A percentile compares a stretch with the other conserved stretches of the same genome.
These are phyloP conservation scores for Dactylellina drechsleri DNA, from an alignment of 2,329 filamentous ascomycete genomes.

Conservation along the genomic window DNA sequence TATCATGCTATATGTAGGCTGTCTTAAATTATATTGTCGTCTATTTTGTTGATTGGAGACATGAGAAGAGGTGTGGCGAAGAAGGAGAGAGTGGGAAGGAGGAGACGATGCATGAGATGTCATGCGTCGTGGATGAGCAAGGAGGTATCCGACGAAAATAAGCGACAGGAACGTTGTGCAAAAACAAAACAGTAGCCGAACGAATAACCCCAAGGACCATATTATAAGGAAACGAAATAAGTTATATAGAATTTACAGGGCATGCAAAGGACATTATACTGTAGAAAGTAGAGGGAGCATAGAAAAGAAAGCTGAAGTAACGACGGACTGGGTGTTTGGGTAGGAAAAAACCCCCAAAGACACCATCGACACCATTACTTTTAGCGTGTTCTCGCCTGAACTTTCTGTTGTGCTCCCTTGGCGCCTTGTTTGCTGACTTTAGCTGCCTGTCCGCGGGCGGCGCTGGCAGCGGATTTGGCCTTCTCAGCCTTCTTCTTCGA, in stretches of 20 bases:
- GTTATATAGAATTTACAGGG: constrained; percentile 52
- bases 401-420: constrained; percentile 88
- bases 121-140: constrained; percentile 17
- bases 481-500: constrained; percentile 99
- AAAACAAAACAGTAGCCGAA: constrained; percentile 36
- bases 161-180: constrained; percentile 35
- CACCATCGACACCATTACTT: constrained; percentile 51
- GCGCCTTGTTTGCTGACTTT: constrained; percentile 97
- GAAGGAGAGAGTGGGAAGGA: constrained; percentile 1
- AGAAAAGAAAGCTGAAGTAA: constrained; percentile 22
- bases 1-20: no score
- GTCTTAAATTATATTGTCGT: no score
- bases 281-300: constrained; percentile 6
- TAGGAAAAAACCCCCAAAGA: constrained; percentile 53
- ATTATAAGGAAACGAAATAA: constrained; percentile 42
- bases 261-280: constrained; percentile 35
- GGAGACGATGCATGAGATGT: constrained; percentile 3
- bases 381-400: constrained; percentile 87
- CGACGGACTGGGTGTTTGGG: constrained; percentile 44
- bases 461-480: constrained; percentile 84
- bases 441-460: constrained; percentile 79
- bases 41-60: no score
- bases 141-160: constrained; percentile 38
- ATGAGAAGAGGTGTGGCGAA: background rate
- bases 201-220: constrained; percentile 45